Evolutionary conservation across 2,329 filamentous ascomycete species (phyloP).

Genomic region (Zymoseptoria tritici): DNA sequence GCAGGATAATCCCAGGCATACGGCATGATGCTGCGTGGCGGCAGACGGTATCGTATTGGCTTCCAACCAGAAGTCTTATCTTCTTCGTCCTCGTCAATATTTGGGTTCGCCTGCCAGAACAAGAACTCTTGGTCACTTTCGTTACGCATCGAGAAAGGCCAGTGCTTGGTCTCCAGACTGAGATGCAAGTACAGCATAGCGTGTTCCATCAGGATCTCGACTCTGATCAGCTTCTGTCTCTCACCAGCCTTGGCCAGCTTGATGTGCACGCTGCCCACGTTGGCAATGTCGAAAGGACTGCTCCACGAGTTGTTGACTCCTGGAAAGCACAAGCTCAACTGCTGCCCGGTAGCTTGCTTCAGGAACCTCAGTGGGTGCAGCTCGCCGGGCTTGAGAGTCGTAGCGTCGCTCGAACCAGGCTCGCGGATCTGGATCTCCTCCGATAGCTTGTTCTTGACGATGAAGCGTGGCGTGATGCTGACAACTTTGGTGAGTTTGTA

Average conservation of each 20-base stretch:
- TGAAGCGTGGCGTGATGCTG: conserved; percentile 83
- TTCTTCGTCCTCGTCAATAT: conserved; percentile 83
- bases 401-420: conserved; percentile 79
- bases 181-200: conserved; percentile 91
- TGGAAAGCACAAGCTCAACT: conserved; percentile 85
- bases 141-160: conserved; percentile 98
- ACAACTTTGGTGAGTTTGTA: conserved; percentile 97
- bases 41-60: conserved; percentile 84
- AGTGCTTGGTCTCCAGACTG: conserved; percentile 84
- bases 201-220: conserved; percentile 86
- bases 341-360: conserved; percentile 73
- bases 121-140: conserved; percentile 95
- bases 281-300: conserved; percentile 93
- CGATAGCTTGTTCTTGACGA: conserved; percentile 84
- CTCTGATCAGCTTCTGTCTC: conserved; percentile 75
- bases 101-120: conserved; percentile 92
- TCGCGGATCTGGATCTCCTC: conserved; percentile 88
- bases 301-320: conserved; percentile 97
- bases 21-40: conserved; percentile 94
- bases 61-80: conserved; percentile 76
- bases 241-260: conserved; percentile 89
- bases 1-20: conserved; percentile 99
- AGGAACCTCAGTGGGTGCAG: conserved; percentile 84
- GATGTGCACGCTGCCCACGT: conserved; percentile 84
- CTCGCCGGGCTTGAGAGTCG: conserved; percentile 68